These are phyloP conservation scores for Heterobasidion annosum DNA, from an alignment of 1,284 basidiomycete genomes.

Conservation along the genomic window DNA sequence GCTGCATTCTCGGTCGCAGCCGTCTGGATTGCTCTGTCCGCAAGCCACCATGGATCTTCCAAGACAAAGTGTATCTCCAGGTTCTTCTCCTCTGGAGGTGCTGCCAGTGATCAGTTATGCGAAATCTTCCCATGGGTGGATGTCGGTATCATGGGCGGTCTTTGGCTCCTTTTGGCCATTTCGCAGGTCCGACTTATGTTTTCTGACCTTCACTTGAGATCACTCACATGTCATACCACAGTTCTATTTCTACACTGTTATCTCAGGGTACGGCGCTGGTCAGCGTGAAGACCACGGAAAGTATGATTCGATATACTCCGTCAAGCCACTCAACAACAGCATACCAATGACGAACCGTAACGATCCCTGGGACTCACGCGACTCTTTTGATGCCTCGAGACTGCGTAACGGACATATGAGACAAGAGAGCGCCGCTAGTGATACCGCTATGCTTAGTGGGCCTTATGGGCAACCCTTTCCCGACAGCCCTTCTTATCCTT, in stretches of 20 bases:
- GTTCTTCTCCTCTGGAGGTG: slow-evolving; percentile 36
- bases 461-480: slow-evolving; percentile 4
- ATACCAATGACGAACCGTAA: slow-evolving; percentile 56
- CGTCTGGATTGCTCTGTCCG: slow-evolving; percentile 75
- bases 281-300: slow-evolving; percentile 76
- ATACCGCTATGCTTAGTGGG: slow-evolving; percentile 6
- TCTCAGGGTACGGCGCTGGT: slow-evolving; percentile 64
- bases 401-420: slow-evolving; percentile 34
- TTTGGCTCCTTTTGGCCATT: slow-evolving; percentile 73
- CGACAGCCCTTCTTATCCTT: slow-evolving; percentile 17
- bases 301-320: slow-evolving; percentile 70
- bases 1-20: slow-evolving; percentile 70
- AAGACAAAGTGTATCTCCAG: slow-evolving; percentile 53
- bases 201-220: slow-evolving; percentile 12
- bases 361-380: slow-evolving; percentile 69
- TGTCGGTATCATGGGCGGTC: slow-evolving; percentile 81
- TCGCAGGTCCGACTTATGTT: slow-evolving; percentile 48
- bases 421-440: slow-evolving; percentile 44
- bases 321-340: slow-evolving; percentile 50
- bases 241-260: slow-evolving; percentile 63
- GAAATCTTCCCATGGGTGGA: slow-evolving; percentile 86
- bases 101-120: slow-evolving; percentile 64
- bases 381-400: slow-evolving; percentile 26
- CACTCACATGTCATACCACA: slow-evolving; percentile 20
- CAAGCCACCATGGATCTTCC: slow-evolving; percentile 62